Percentiles rank a stretch among this genome's conserved stretches.
Conservation (phyloP, 2,329 filamentous ascomycete species). For the Penicillium paneum region DNA sequence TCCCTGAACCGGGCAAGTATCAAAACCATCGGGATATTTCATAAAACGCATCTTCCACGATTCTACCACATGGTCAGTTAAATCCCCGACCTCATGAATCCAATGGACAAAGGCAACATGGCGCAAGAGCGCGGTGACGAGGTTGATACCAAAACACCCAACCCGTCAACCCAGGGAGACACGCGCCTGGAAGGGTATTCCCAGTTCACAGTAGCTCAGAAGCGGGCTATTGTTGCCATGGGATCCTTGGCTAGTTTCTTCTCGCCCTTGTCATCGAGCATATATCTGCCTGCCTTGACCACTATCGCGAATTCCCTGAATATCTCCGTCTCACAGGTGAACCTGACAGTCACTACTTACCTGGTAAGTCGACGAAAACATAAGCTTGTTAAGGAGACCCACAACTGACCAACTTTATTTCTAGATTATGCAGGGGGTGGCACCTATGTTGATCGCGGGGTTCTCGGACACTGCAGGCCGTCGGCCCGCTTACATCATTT, state of each 20-base stretch:
- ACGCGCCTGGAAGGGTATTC: not conserved
- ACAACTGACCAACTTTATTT: not conserved
- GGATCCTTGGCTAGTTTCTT: constrained; percentile 30
- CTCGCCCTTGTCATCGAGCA: constrained; percentile 36
- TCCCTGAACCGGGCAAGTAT: constrained; percentile 6
- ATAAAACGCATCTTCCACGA: not conserved
- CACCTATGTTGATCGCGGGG: constrained; percentile 53
- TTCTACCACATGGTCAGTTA: constrained; percentile 2
- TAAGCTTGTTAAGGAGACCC: not conserved
- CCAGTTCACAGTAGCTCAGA: constrained; percentile 25
- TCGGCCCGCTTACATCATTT: constrained; percentile 57
- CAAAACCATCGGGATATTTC: not conserved
- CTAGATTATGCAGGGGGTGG: constrained; percentile 29
- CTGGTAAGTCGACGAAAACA: constrained; percentile 32
- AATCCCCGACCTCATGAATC: not conserved
- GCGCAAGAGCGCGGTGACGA: not conserved
- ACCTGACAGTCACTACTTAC: constrained; percentile 53
- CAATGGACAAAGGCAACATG: not conserved
- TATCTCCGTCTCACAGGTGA: constrained; percentile 45
- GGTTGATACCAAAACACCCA: not conserved
- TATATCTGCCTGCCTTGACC: constrained; percentile 39
- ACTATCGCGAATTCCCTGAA: constrained; percentile 38
- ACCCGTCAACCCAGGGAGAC: not conserved
- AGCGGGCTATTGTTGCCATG: constrained; percentile 20
- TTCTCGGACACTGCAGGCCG: constrained; percentile 60